A percentile compares a stretch with the other conserved stretches of the same genome.
phyloP scores from a whole-genome alignment of 257 asterid species.

The Capsicum rhomboideum region DNA sequence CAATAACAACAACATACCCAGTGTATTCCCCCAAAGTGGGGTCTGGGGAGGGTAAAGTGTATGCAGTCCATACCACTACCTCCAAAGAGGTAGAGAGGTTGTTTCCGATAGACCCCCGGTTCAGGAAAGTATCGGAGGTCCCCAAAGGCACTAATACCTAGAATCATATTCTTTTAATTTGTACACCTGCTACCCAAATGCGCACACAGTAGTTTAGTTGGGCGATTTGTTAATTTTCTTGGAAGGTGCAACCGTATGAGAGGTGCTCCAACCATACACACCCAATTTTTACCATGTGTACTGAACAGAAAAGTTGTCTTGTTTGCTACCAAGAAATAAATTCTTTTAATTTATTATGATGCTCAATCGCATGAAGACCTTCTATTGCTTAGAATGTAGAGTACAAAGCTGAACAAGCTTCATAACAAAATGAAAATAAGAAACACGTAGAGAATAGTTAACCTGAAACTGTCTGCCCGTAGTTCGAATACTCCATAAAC shows the following conservation, averaged over 20 bases:
- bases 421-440: not conserved
- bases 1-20: no score
- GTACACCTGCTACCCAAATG: not conserved
- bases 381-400: not conserved
- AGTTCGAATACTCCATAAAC: slow-evolving; percentile 92
- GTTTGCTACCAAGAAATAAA: not conserved
- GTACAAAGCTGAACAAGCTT: not conserved
- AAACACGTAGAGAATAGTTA: not conserved
- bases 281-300: not conserved
- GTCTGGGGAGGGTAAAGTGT: no score
- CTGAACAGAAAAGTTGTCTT: not conserved
- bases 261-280: not conserved
- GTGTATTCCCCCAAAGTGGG: no score
- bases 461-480: slow-evolving; percentile 96
- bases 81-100: no score
- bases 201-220: not conserved
- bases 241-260: not conserved
- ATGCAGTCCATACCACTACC: no score
- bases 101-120: no score
- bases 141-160: not conserved
- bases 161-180: not conserved
- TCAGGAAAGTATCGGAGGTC: not conserved
- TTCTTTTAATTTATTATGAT: not conserved
- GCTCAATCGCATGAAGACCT: not conserved
- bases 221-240: not conserved